Base-by-base conservation (phyloP, 805 yeast genomes). In the Cyberlindnera sargentensis region DNA sequence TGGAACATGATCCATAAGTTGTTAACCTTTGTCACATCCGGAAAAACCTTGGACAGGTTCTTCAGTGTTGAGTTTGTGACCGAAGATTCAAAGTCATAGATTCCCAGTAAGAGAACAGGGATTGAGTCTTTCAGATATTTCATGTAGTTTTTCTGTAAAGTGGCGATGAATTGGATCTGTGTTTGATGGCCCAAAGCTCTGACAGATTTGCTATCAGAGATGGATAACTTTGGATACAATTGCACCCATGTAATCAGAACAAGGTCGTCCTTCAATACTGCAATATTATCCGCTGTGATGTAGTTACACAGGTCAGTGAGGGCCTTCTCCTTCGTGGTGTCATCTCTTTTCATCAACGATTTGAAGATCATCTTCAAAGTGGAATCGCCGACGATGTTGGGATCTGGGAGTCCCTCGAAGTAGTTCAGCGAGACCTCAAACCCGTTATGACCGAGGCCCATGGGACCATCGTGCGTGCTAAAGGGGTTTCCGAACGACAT, bases 321-420 rank as follows among this genome's bases (percentile, higher is more conserved):
- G 1, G 93, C 88, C 57, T 82, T 85, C 52, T 87, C 95, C 56
- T 81, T 84, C 0, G 98, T 91, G n/a, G 78, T 80, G 6, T 82
- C 74, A 55, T 89, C 95, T 56, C 84, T 77, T 62, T 89, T 90
- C 59, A 83, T 59, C 40, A 90, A 62, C 8, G 84, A 77, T 58
- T 84, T 89, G 68, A 89, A 83, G n/a, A 80, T 67, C 8, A 89
- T 66, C 36, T 75, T 73, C 44, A 84, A 61, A 8, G 67, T 65
- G 2, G 82, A 68, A 35, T 78, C 65, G 8, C 64, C 46, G 5
- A 81, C 52, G 9, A 66, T 52, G 37, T 72, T 72, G 7, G 84
- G 77, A 51, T 87, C 91, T 1, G 95, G 95, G 5, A 81, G 61
- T 3, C 93, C 95, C 10, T 84, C 78, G 48, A 87, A 74, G 61